A percentile compares a stretch with the other conserved stretches of the same genome.
These are phyloP conservation scores for Talaromyces proteolyticus DNA, from an alignment of 495 filamentous ascomycete species.

Conservation along the genomic window DNA sequence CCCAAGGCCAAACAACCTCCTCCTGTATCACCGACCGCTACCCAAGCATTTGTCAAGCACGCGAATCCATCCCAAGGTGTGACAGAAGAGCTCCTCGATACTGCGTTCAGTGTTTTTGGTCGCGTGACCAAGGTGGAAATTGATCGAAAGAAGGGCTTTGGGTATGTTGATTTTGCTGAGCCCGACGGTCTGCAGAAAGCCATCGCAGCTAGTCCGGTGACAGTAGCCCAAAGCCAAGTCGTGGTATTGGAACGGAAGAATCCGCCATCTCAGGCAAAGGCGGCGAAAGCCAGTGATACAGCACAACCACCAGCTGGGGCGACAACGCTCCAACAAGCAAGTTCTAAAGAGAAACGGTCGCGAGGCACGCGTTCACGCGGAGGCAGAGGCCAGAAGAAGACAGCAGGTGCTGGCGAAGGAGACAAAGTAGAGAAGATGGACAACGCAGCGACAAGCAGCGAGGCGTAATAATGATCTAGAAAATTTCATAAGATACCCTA, in stretches of 20 bases:
- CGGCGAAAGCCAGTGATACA: constrained; percentile 13
- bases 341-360: constrained; percentile 1
- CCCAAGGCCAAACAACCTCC: constrained; percentile 25
- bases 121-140: constrained; percentile 74
- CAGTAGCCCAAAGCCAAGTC: constrained; percentile 77
- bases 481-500: constrained; percentile 2
- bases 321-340: constrained; percentile 2
- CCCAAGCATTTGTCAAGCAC: constrained; percentile 88
- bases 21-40: constrained; percentile 45
- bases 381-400: constrained; percentile 6
- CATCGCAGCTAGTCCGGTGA: constrained; percentile 72
- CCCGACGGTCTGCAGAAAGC: constrained; percentile 66
- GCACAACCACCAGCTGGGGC: constrained; percentile 14
- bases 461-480: not conserved
- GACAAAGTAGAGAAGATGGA: constrained; percentile 11
- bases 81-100: constrained; percentile 68
- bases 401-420: constrained; percentile 21
- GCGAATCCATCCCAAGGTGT: constrained; percentile 89
- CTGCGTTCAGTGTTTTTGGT: constrained; percentile 66
- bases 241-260: constrained; percentile 78
- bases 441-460: not conserved
- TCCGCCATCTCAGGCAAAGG: constrained; percentile 5
- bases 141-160: constrained; percentile 88
- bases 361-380: constrained; percentile 3
- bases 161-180: constrained; percentile 79